Evolutionary conservation across 257 asterid species (phyloP).

Genomic region (Solanum neorickii): DNA sequence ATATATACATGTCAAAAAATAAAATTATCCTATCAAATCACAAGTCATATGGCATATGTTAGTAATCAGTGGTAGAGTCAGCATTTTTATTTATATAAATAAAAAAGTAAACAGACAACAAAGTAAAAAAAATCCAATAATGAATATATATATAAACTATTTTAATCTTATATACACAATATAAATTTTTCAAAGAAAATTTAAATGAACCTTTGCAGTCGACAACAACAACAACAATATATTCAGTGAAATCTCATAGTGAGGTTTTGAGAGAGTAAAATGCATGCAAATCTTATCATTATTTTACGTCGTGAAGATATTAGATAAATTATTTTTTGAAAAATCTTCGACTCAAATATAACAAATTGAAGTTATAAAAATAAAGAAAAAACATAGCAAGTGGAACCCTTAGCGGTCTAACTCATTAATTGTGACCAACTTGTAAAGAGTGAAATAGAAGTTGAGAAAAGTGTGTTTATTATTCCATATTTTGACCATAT

Average conservation of each 20-base stretch:
- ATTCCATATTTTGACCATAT: neutral
- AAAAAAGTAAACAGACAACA: neutral
- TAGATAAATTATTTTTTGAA: too few relatives aligned
- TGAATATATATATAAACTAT: neutral
- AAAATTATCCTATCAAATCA: neutral
- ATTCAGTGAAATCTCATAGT: too few relatives aligned
- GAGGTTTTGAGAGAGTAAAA: accelerated
- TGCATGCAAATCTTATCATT: too few relatives aligned
- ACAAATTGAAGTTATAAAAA: too few relatives aligned
- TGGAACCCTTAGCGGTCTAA: neutral
- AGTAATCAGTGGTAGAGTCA: accelerated
- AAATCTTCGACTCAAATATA: accelerated
- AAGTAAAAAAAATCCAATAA: neutral
- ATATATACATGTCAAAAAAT: neutral
- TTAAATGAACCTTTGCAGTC: neutral
- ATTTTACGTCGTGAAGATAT: too few relatives aligned
- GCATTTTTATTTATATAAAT: neutral
- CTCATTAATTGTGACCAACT: neutral
- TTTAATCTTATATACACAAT: neutral
- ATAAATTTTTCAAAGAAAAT: neutral
- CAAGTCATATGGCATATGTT: neutral
- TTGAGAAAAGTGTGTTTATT: neutral
- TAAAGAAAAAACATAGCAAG: too few relatives aligned
- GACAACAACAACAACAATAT: too few relatives aligned
- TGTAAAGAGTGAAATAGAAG: neutral